Evolutionary conservation across 202 grass and related monocot genomes (phyloP), one percentile per base, ranked within the genome.

Genomic region (Tripidium arundinaceum): DNA sequence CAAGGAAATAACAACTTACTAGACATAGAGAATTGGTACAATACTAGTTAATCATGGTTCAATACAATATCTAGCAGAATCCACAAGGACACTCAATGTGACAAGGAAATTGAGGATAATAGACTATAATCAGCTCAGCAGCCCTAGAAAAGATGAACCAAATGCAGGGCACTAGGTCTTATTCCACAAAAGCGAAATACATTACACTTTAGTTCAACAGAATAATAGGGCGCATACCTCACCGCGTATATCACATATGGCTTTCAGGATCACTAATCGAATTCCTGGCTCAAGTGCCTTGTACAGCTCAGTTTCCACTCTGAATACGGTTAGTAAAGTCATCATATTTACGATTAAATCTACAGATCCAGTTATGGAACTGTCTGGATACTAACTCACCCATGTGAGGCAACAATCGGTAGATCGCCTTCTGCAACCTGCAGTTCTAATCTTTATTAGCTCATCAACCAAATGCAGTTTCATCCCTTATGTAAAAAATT

Each of bases 381-480:
- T 46, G 11, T 61, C 40, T 70, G 14, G 59, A 40, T 45, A 59
- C 49, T 18, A 81, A 82, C 91, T 91, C 83, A 98, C 95, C 95
- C 92, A 27, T 98, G 95, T 68, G 90, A 88, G 76, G 86, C 92
- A 75, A 91, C 62, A 76, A 98, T 91, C 49, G 94, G 94, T 62
- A 94, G 70, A 68, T 94, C 79, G 11, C 90, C 92, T 82, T 98
- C 90, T 77, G 87, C 94, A 75, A 94, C 94, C 94, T 98, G 90
- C 82, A 83, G 50, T 76, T 79, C 72, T 74, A 55, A 39, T 72
- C 54, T 70, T 72, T 59, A 68, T 94, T 80, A 90, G 85, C 62
- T 89, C 37, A 76, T 77, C 13, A 80, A 84, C 46, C 33, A 73
- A 81, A 90, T 52, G 22, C 25, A 45, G 50, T 65, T 80, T 7